These are phyloP conservation scores for Aspergillus udagawae DNA, from an alignment of 2,329 filamentous ascomycete genomes.

Conservation along the genomic window DNA sequence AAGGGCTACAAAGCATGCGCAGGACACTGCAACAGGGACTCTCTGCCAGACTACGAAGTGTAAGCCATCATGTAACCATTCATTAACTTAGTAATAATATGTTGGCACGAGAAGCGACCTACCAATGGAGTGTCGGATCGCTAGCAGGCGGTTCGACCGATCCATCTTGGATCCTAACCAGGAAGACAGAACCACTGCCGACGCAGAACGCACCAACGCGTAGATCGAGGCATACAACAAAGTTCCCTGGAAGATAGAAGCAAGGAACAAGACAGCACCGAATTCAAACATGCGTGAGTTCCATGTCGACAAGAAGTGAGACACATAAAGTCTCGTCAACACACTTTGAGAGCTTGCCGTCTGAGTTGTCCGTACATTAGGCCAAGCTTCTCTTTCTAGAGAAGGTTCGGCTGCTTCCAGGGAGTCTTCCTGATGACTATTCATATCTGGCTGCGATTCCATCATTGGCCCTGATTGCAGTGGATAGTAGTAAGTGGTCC, in stretches of 20 bases:
- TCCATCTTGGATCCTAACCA: slow-evolving; percentile 60
- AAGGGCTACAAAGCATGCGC: slow-evolving; percentile 44
- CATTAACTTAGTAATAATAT: too few species aligned
- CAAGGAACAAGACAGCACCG: slow-evolving; percentile 57
- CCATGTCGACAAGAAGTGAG: slow-evolving; percentile 61
- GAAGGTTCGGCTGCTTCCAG: not conserved
- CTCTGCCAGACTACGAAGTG: slow-evolving; percentile 30
- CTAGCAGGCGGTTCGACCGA: slow-evolving; percentile 45
- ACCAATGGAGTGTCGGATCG: slow-evolving; percentile 50
- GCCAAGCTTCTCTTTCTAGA: not conserved
- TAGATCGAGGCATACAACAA: slow-evolving; percentile 67
- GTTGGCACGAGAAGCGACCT: slow-evolving; percentile 1
- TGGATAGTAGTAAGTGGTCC: not conserved
- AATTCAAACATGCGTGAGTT: slow-evolving; percentile 64
- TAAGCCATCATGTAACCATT: not conserved
- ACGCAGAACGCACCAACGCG: slow-evolving; percentile 56
- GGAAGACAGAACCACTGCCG: slow-evolving; percentile 57
- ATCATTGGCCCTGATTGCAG: not conserved
- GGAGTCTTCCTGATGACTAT: not conserved
- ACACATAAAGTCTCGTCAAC: slow-evolving; percentile 46
- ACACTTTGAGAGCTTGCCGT: not conserved
- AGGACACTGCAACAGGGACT: slow-evolving; percentile 45
- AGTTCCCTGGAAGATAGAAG: slow-evolving; percentile 54
- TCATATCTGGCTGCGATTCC: not conserved
- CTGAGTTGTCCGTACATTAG: not conserved